Percentiles rank a stretch among this genome's conserved stretches.
phyloP scores from a whole-genome alignment of 2,329 filamentous ascomycete genomes.

The Sordariomycetes sp. region DNA sequence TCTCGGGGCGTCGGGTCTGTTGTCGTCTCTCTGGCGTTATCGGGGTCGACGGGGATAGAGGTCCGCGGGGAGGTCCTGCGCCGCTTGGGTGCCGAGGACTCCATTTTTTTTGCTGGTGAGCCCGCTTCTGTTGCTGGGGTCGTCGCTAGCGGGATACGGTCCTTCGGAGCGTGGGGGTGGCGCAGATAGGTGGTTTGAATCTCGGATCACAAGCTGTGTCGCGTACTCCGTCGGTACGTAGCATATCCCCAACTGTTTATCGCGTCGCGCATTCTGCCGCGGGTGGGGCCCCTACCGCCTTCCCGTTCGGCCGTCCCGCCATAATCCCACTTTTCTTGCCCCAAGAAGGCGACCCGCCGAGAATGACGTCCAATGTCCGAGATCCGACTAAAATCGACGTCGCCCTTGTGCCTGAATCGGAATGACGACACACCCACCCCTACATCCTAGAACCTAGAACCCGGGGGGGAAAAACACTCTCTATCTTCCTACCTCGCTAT shows the following conservation, averaged over 20 bases:
- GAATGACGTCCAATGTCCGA: background rate
- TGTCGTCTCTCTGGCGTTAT: conserved; percentile 6
- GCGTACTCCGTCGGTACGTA: background rate
- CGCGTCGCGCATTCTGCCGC: conserved; percentile 1
- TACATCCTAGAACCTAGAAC: background rate
- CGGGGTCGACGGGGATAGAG: conserved; percentile 15
- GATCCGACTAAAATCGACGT: background rate
- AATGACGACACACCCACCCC: background rate
- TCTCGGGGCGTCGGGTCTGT: conserved; percentile 10
- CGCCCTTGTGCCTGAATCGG: background rate
- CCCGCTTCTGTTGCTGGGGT: background rate
- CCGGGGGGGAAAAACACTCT: background rate
- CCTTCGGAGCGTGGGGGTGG: background rate
- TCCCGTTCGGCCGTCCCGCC: background rate
- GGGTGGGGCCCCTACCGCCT: background rate
- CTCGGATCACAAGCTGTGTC: background rate
- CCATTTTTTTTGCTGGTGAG: no score
- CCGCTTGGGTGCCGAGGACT: conserved; percentile 48
- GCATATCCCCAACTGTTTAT: background rate
- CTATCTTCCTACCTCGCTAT: background rate
- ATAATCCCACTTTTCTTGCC: background rate
- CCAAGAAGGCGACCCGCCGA: no score
- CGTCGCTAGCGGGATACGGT: background rate
- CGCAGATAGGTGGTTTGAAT: background rate
- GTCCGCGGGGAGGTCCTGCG: conserved; percentile 47